These are phyloP conservation scores for Westerdykella sp. DNA, from an alignment of 2,329 filamentous ascomycete species.

Conservation along the genomic window DNA sequence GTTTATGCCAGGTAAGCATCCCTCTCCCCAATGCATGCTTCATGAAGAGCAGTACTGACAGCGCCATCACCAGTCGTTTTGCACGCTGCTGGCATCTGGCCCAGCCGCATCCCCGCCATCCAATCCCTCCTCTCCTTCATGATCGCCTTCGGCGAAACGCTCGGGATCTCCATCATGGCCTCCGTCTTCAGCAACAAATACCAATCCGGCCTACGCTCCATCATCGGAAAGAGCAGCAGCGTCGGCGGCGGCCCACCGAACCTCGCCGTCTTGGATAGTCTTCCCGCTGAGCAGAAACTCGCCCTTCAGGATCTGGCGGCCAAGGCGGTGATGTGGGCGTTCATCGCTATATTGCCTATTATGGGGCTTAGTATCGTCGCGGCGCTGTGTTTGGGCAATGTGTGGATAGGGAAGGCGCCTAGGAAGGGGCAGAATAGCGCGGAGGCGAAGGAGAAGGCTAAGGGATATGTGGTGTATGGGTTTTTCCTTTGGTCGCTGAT, in stretches of 20 bases:
- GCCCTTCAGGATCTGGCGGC: slow-evolving; percentile 42
- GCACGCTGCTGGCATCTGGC: slow-evolving; percentile 59
- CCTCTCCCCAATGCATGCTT: too few species aligned
- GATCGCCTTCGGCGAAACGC: slow-evolving; percentile 57
- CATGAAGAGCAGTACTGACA: too few species aligned
- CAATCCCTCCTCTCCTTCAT: slow-evolving; percentile 56
- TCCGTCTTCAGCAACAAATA: slow-evolving; percentile 60
- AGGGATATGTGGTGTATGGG: slow-evolving; percentile 7
- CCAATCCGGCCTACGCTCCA: slow-evolving; percentile 17
- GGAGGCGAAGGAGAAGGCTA: slow-evolving; percentile 9
- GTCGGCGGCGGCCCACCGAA: slow-evolving; percentile 21
- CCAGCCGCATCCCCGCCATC: slow-evolving; percentile 51
- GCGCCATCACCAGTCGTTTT: slow-evolving; percentile 40
- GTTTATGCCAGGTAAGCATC: slow-evolving; percentile 49
- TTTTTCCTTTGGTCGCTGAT: slow-evolving; percentile 2
- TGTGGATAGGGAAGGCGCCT: slow-evolving; percentile 42
- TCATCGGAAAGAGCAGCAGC: slow-evolving; percentile 15
- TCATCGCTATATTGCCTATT: slow-evolving; percentile 56
- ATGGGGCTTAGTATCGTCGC: slow-evolving; percentile 46
- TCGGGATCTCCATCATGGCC: slow-evolving; percentile 62
- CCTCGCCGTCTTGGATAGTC: slow-evolving; percentile 31
- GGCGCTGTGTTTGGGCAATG: slow-evolving; percentile 46
- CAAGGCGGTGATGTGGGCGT: slow-evolving; percentile 60
- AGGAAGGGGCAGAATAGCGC: slow-evolving; percentile 21
- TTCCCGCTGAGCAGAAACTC: slow-evolving; percentile 34